A percentile compares a stretch with the other conserved stretches of the same genome.
These are phyloP conservation scores for Gaeumannomyces tritici DNA, from an alignment of 2,329 filamentous ascomycete genomes.

Conservation along the genomic window DNA sequence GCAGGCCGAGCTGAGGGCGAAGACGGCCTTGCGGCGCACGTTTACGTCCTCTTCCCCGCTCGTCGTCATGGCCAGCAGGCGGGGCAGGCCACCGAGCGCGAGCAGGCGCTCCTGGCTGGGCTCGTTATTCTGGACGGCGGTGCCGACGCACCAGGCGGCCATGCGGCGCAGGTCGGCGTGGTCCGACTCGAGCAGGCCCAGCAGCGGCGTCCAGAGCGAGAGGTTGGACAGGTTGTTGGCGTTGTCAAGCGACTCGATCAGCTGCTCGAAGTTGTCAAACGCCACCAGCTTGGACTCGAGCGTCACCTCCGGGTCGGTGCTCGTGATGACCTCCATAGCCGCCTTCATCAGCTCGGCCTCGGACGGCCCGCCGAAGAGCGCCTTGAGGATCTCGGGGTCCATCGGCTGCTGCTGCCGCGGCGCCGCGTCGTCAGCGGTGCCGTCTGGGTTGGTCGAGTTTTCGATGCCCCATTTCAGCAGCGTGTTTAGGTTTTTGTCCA, in stretches of 20 bases:
- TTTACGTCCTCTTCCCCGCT: slow-evolving; percentile 47
- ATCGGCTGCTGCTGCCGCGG: slow-evolving; percentile 32
- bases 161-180: slow-evolving; percentile 68
- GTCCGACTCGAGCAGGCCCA: slow-evolving; percentile 57
- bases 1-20: slow-evolving; percentile 75
- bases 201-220: slow-evolving; percentile 71
- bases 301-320: slow-evolving; percentile 47
- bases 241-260: slow-evolving; percentile 90
- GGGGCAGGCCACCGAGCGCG: slow-evolving; percentile 57
- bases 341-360: slow-evolving; percentile 89
- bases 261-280: slow-evolving; percentile 91
- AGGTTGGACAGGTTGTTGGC: slow-evolving; percentile 84
- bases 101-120: slow-evolving; percentile 67
- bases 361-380: slow-evolving; percentile 73
- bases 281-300: slow-evolving; percentile 72
- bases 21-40: slow-evolving; percentile 78
- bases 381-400: slow-evolving; percentile 60
- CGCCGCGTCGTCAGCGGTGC: slow-evolving; percentile 18
- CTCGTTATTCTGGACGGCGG: slow-evolving; percentile 92
- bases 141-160: slow-evolving; percentile 91
- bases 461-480: slow-evolving; percentile 28
- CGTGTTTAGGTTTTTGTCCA: slow-evolving; percentile 22
- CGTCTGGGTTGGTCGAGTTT: slow-evolving; percentile 11
- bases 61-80: slow-evolving; percentile 56
- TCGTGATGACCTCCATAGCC: slow-evolving; percentile 67